Conservation (phyloP, 2,329 filamentous ascomycete species). For the Epichloe amarillans region DNA sequence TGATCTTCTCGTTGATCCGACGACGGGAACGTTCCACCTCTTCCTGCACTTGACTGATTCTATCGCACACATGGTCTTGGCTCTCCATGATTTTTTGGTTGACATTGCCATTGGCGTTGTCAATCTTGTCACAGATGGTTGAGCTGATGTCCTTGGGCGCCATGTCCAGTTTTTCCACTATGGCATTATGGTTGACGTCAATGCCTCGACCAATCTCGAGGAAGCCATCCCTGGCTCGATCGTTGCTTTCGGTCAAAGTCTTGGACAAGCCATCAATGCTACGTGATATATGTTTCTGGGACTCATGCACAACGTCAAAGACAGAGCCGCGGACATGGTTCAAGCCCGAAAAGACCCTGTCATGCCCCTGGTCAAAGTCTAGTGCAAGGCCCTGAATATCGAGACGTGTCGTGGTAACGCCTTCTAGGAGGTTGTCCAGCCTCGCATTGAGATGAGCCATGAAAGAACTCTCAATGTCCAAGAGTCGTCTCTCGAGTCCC, state of each 20-base stretch:
- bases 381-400: conserved; percentile 1
- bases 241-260: background rate
- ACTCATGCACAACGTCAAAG: background rate
- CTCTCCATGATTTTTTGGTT: background rate
- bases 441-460: background rate
- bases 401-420: background rate
- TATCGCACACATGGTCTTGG: background rate
- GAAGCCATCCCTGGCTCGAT: background rate
- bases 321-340: background rate
- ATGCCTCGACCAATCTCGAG: background rate
- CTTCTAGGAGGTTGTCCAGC: background rate
- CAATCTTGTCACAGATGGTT: background rate
- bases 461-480: background rate
- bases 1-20: conserved; percentile 2
- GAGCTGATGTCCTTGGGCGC: background rate
- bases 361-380: background rate
- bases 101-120: background rate
- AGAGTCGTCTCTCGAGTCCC: background rate
- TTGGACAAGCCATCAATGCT: background rate
- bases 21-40: conserved; percentile 3
- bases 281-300: background rate
- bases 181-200: background rate
- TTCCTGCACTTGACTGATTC: background rate
- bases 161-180: background rate
- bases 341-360: background rate